phyloP scores from a whole-genome alignment of 2,329 filamentous ascomycete species.

The Magnaporthiopsis rhizophila region DNA sequence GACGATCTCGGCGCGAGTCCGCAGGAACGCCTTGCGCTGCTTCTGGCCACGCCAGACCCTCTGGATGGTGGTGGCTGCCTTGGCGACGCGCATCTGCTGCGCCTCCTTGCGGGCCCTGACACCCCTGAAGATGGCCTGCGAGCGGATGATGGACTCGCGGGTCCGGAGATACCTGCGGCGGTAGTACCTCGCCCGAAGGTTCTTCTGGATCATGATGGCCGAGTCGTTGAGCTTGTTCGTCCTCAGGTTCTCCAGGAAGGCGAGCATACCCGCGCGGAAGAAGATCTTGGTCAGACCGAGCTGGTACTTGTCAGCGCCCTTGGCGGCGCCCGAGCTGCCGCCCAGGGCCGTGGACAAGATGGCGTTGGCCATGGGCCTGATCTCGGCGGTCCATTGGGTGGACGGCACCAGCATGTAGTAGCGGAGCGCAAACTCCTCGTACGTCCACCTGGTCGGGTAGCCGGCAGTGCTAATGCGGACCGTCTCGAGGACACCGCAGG shows the following conservation, averaged over 20 bases:
- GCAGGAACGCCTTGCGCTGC: slow-evolving; percentile 71
- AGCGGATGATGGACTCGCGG: slow-evolving; percentile 67
- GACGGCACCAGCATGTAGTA: slow-evolving; percentile 98
- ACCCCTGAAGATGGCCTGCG: slow-evolving; percentile 72
- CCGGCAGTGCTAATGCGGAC: slow-evolving; percentile 96
- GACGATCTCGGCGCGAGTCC: slow-evolving; percentile 75
- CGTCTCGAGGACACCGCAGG: slow-evolving; percentile 97
- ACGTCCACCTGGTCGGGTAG: slow-evolving; percentile 97
- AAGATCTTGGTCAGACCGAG: slow-evolving; percentile 98
- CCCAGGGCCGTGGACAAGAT: slow-evolving; percentile 86
- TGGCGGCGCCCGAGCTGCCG: slow-evolving; percentile 51
- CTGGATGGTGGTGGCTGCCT: slow-evolving; percentile 90
- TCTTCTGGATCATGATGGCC: slow-evolving; percentile 98
- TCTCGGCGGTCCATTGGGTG: slow-evolving; percentile 83
- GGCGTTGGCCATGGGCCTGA: slow-evolving; percentile 85
- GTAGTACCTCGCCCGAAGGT: slow-evolving; percentile 91
- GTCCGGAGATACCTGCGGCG: slow-evolving; percentile 84
- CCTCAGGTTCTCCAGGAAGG: slow-evolving; percentile 89
- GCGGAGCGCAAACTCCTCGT: slow-evolving; percentile 92
- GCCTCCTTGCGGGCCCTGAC: slow-evolving; percentile 70
- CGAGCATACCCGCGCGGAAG: slow-evolving; percentile 98
- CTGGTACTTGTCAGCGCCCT: slow-evolving; percentile 88
- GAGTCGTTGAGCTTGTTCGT: slow-evolving; percentile 87
- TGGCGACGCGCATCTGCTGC: slow-evolving; percentile 72
- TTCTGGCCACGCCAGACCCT: slow-evolving; percentile 90